These are phyloP conservation scores for Diaporthe velutina DNA, from an alignment of 2,329 filamentous ascomycete genomes.

Conservation along the genomic window DNA sequence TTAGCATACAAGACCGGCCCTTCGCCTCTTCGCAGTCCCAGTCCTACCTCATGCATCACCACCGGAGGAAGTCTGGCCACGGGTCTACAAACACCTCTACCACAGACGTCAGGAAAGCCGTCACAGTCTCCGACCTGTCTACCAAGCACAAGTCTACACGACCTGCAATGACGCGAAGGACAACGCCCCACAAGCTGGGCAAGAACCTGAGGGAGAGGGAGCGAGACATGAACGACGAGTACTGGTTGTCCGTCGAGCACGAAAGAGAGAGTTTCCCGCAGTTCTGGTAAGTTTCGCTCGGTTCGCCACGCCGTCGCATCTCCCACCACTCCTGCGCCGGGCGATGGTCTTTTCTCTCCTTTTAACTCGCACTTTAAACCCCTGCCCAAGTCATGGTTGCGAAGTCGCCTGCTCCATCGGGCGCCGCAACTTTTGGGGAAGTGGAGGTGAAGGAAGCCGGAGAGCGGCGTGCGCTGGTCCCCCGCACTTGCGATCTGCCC, in stretches of 20 bases:
- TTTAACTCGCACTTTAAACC: background rate
- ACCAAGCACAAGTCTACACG: conserved; percentile 59
- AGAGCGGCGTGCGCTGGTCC: conserved; percentile 43
- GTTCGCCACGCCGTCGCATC: conserved; percentile 10
- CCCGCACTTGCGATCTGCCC: conserved; percentile 46
- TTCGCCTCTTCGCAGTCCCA: conserved; percentile 23
- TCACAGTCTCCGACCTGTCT: conserved; percentile 57
- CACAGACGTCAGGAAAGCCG: conserved; percentile 68
- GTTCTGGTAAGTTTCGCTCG: conserved; percentile 67
- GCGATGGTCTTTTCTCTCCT: background rate
- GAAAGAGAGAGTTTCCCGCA: conserved; percentile 75
- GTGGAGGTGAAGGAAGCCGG: background rate
- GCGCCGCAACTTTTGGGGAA: background rate
- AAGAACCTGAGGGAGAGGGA: conserved; percentile 66
- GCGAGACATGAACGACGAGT: conserved; percentile 62
- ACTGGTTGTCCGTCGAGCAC: conserved; percentile 60
- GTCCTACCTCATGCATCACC: conserved; percentile 64
- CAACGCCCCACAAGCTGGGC: conserved; percentile 61
- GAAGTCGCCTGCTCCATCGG: background rate
- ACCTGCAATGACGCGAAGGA: conserved; percentile 60
- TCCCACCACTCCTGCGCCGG: conserved; percentile 40
- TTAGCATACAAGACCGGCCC: conserved; percentile 21
- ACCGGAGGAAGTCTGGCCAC: conserved; percentile 69
- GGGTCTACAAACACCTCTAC: conserved; percentile 64
- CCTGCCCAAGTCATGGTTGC: background rate